Conservation (phyloP, 2,329 filamentous ascomycete genomes). For the Zymoseptoria pseudotritici region DNA sequence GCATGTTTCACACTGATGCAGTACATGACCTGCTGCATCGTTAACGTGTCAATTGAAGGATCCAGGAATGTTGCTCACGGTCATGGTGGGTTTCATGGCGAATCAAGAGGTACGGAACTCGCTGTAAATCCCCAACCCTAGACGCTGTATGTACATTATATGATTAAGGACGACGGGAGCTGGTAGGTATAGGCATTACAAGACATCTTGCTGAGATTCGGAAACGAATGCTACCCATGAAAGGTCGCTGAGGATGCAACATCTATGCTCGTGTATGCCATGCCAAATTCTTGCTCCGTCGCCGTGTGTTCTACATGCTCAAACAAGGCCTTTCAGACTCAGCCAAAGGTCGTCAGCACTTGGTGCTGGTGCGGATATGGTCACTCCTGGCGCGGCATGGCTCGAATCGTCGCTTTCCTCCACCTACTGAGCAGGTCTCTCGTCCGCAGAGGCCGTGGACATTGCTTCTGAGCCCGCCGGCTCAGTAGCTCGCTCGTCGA, state of each 20-base stretch:
- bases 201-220: no score
- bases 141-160: not conserved
- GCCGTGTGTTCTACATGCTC: no score
- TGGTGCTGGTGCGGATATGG: not conserved
- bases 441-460: not conserved
- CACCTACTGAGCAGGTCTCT: not conserved
- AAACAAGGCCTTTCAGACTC: not conserved
- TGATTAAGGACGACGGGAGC: not conserved
- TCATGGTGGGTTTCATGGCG: not conserved
- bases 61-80: not conserved
- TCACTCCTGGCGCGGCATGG: not conserved
- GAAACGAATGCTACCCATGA: no score
- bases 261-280: no score
- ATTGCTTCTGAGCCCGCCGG: not conserved
- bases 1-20: not conserved
- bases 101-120: not conserved
- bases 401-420: not conserved
- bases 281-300: no score
- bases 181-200: no score
- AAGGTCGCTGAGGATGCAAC: no score
- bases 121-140: not conserved
- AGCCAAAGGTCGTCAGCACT: not conserved
- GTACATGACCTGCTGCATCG: not conserved
- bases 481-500: not conserved
- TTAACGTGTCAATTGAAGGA: not conserved